A percentile compares a stretch with the other conserved stretches of the same genome.
These are phyloP conservation scores for Phyllosticta citriasiana DNA, from an alignment of 2,329 filamentous ascomycete genomes.

Conservation along the genomic window DNA sequence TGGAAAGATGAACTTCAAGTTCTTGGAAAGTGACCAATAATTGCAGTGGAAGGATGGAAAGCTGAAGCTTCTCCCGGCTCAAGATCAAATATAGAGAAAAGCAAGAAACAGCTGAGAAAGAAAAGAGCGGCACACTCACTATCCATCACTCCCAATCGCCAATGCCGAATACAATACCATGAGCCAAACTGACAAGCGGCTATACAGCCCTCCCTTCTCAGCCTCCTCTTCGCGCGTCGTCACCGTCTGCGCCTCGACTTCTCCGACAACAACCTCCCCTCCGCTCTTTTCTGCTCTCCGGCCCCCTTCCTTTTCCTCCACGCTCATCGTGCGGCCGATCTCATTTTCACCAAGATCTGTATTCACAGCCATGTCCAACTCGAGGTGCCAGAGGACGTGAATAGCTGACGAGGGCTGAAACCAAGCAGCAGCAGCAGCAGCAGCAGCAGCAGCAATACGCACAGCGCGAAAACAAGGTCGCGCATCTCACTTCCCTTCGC, in stretches of 20 bases:
- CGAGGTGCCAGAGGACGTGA: too few species aligned
- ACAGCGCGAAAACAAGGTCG: neutral
- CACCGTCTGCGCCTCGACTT: neutral
- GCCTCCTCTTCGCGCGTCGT: neutral
- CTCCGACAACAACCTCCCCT: neutral
- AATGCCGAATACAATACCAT: constrained; percentile 27
- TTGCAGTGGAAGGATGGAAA: neutral
- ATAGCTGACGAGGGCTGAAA: too few species aligned
- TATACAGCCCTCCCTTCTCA: neutral
- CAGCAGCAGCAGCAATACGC: neutral
- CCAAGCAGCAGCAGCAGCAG: too few species aligned
- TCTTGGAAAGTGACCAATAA: neutral
- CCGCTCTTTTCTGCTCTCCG: neutral
- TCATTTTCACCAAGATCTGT: neutral
- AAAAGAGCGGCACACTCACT: constrained; percentile 7
- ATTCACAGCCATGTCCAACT: neutral
- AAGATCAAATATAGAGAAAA: neutral
- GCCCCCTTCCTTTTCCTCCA: neutral
- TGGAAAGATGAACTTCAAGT: neutral
- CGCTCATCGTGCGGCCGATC: neutral
- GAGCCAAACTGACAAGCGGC: constrained; percentile 12
- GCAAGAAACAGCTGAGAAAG: neutral
- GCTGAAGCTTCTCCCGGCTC: neutral
- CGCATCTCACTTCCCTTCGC: neutral
- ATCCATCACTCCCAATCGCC: constrained; percentile 26